These are phyloP conservation scores for Jaminaea rosea DNA, from an alignment of 1,284 basidiomycete genomes.

Conservation along the genomic window DNA sequence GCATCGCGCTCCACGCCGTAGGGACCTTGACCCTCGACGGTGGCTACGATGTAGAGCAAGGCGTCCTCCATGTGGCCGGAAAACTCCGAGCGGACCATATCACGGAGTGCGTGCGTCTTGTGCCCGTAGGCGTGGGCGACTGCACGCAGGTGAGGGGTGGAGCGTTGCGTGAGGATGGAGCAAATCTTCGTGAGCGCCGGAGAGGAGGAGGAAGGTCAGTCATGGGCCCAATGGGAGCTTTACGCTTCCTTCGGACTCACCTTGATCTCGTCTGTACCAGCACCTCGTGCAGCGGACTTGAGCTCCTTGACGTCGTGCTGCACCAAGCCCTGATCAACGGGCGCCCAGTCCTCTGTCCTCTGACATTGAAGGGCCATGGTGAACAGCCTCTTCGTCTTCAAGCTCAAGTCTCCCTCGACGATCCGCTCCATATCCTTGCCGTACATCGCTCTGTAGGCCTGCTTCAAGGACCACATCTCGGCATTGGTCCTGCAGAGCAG, in stretches of 20 bases:
- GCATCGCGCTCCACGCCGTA: conserved; percentile 39
- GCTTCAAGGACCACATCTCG: conserved; percentile 41
- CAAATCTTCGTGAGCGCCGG: conserved; percentile 14
- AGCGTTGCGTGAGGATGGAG: conserved; percentile 41
- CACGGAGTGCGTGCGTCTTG: background rate
- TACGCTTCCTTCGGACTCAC: too few relatives aligned
- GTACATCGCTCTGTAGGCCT: conserved; percentile 33
- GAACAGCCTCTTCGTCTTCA: conserved; percentile 45
- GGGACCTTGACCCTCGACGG: conserved; percentile 35
- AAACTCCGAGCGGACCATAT: conserved; percentile 21
- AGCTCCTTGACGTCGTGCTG: conserved; percentile 21
- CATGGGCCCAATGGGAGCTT: too few relatives aligned
- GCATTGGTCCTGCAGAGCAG: conserved; percentile 35
- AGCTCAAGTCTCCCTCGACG: conserved; percentile 42
- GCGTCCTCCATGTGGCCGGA: conserved; percentile 42
- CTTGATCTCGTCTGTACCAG: conserved; percentile 36
- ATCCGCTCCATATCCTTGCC: conserved; percentile 35
- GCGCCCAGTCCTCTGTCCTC: conserved; percentile 28
- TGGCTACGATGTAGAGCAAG: conserved; percentile 39
- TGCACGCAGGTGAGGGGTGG: conserved; percentile 35
- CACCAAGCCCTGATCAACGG: conserved; percentile 20
- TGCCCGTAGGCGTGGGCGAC: conserved; percentile 35
- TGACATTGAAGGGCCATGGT: conserved; percentile 38
- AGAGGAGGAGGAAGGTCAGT: background rate
- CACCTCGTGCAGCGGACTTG: conserved; percentile 19